A percentile compares a stretch with the other conserved stretches of the same genome.
phyloP scores from a whole-genome alignment of 2,329 filamentous ascomycete species.

The Ceratocystis destructans region DNA sequence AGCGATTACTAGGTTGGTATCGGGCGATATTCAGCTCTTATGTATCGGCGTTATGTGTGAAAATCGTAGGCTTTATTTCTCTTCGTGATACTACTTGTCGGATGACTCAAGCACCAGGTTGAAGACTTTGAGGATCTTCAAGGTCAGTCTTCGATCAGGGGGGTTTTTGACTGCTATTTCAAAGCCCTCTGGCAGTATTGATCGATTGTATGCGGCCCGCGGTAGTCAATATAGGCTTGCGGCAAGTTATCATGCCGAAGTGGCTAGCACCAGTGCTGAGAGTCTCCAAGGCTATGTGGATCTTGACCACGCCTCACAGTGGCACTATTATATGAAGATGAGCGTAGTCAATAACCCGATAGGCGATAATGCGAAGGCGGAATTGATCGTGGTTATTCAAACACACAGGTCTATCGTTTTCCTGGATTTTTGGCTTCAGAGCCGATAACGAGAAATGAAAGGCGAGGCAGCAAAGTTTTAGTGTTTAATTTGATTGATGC shows the following conservation, averaged over 20 bases:
- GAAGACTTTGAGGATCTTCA: not conserved
- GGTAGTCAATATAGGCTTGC: not conserved
- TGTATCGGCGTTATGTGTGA: too few species aligned
- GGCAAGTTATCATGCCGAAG: not conserved
- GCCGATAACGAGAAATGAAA: not conserved
- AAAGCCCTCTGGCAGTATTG: not conserved
- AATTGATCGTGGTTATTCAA: not conserved
- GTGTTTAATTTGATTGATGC: not conserved
- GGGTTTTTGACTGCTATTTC: not conserved
- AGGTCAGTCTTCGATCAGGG: too few species aligned
- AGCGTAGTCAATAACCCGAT: not conserved
- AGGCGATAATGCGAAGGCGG: not conserved
- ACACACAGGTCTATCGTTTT: not conserved
- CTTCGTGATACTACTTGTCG: not conserved
- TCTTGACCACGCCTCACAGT: not conserved
- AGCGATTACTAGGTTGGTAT: too few species aligned
- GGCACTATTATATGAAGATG: not conserved
- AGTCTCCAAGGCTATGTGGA: not conserved
- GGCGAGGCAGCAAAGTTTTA: not conserved
- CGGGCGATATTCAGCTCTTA: too few species aligned
- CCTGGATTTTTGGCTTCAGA: not conserved
- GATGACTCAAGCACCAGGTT: not conserved
- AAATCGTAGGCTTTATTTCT: not conserved
- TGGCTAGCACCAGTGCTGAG: not conserved
- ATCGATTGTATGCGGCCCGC: not conserved